phyloP scores from a whole-genome alignment of 352 stramenopile genomes.

The Aphanomyces cochlioides region DNA sequence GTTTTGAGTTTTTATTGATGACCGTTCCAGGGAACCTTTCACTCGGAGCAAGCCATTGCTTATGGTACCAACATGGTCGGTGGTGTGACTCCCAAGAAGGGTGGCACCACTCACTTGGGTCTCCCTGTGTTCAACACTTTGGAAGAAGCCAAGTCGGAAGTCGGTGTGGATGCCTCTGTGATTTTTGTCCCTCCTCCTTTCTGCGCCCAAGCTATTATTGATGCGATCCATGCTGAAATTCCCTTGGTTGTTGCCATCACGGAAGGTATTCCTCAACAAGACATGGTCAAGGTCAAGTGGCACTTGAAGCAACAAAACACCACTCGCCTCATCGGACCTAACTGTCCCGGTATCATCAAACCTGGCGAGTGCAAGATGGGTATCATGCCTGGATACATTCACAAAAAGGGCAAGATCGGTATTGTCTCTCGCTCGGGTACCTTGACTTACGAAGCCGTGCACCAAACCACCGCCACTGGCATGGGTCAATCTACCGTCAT shows the following conservation, averaged over 20 bases:
- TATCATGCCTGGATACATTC: constrained; percentile 99
- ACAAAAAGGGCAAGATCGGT: constrained; percentile 97
- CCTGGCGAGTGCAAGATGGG: constrained; percentile 99
- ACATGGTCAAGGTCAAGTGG: constrained; percentile 99
- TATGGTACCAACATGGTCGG: constrained; percentile 99
- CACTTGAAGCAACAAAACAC: constrained; percentile 89
- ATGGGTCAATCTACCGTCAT: constrained; percentile 99
- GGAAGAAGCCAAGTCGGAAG: constrained; percentile 79
- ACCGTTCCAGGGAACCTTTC: constrained; percentile 94
- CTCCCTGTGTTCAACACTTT: constrained; percentile 99
- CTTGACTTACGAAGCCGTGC: constrained; percentile 98
- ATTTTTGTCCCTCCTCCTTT: constrained; percentile 99
- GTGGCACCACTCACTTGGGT: constrained; percentile 94
- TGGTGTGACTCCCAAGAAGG: constrained; percentile 98
- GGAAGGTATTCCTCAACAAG: constrained; percentile 98
- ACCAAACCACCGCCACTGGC: constrained; percentile 95
- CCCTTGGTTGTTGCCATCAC: constrained; percentile 97
- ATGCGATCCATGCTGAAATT: constrained; percentile 97
- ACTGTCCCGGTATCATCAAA: constrained; percentile 99
- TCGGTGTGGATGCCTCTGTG: constrained; percentile 93
- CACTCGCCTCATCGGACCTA: constrained; percentile 98
- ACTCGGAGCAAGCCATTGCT: constrained; percentile 97
- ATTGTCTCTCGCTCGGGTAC: constrained; percentile 98
- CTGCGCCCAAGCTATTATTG: constrained; percentile 97
- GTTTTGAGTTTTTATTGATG: background rate